These are phyloP conservation scores for Pleurotus giganteus DNA, from an alignment of 768 basidiomycete genomes.

Conservation along the genomic window DNA sequence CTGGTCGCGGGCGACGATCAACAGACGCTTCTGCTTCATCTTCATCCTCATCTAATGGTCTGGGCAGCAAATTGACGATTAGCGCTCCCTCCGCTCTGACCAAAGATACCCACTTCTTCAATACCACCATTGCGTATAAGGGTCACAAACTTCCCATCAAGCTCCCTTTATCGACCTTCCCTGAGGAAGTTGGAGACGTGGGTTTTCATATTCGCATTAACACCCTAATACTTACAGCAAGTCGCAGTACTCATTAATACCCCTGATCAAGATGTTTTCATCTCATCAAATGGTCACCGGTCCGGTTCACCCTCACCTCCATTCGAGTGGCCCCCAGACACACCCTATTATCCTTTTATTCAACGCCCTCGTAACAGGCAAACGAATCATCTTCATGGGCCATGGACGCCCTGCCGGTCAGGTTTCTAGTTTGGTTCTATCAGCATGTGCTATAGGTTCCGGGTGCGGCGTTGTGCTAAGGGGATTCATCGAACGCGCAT, in stretches of 20 bases:
- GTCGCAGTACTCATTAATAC: slow-evolving; percentile 85
- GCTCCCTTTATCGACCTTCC: slow-evolving; percentile 84
- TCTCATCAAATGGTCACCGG: slow-evolving; percentile 58
- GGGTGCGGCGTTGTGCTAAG: slow-evolving; percentile 83
- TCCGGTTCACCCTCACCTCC: slow-evolving; percentile 87
- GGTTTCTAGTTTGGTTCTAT: slow-evolving; percentile 88
- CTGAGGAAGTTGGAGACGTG: slow-evolving; percentile 97
- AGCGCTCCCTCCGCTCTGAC: slow-evolving; percentile 42
- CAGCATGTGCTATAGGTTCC: slow-evolving; percentile 90
- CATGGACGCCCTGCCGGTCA: slow-evolving; percentile 86
- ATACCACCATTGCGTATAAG: slow-evolving; percentile 82
- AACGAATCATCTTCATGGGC: slow-evolving; percentile 95
- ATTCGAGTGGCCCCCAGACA: slow-evolving; percentile 86
- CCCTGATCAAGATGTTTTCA: slow-evolving; percentile 81
- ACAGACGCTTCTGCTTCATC: slow-evolving; percentile 76
- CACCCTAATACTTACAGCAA: background rate
- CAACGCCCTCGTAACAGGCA: slow-evolving; percentile 93
- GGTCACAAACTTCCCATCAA: slow-evolving; percentile 86
- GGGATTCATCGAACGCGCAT: slow-evolving; percentile 88
- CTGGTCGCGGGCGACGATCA: slow-evolving; percentile 55
- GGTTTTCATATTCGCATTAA: slow-evolving; percentile 19
- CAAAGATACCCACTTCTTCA: slow-evolving; percentile 94
- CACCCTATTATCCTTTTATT: slow-evolving; percentile 95
- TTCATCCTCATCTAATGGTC: slow-evolving; percentile 38
- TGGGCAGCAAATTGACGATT: slow-evolving; percentile 44